Base-by-base conservation (phyloP, 208 protist genomes). In the Crithidia fasciculata region DNA sequence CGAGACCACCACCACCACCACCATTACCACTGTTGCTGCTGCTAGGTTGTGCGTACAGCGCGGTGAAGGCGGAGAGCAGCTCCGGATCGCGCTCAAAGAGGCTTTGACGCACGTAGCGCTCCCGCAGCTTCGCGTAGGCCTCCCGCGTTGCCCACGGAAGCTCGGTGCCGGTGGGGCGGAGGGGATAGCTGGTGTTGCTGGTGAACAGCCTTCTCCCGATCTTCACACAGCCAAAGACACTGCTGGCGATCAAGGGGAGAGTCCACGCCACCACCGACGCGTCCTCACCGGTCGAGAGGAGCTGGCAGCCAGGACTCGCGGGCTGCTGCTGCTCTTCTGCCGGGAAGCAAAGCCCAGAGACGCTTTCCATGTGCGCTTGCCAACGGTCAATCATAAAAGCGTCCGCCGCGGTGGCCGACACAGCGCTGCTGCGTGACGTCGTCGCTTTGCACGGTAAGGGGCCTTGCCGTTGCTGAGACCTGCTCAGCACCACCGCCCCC, bases 311-410 rank as follows among this genome's bases (percentile, higher is more conserved):
- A 2, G 47, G 49, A 0, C 57, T 72, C 36, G n/a, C 64, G 28
- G 28, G 28, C 28, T 28, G 28, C 18, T 40, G 8, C 53, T 8
- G 40, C 43, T 36, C 18, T 0, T 52, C 69, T 3, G 49, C 68
- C 8, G 58, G 55, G 28, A 77, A 71, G 43, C 64, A 76, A 4
- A 92, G 55, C 13, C 83, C 79, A 0, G 80, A 81, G 3, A 94
- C 81, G 50, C 81, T 78, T 5, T 93, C 61, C 28, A 44, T 37
- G 65, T 96, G 89, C 19, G 81, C 92, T 43, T 82, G 82, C 92
- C 92, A 96, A 12, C 92, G 92, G 36, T 89, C 84, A 3, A 93
- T 49, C 55, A 94, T 79, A 16, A 72, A 39, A 63, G 7, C 16
- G 87, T 69, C 43, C 57, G 40, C 47, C 53, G 39, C 66, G 88